These are phyloP conservation scores for Pseudogymnoascus sp. DNA, from an alignment of 2,329 filamentous ascomycete species.

Conservation along the genomic window DNA sequence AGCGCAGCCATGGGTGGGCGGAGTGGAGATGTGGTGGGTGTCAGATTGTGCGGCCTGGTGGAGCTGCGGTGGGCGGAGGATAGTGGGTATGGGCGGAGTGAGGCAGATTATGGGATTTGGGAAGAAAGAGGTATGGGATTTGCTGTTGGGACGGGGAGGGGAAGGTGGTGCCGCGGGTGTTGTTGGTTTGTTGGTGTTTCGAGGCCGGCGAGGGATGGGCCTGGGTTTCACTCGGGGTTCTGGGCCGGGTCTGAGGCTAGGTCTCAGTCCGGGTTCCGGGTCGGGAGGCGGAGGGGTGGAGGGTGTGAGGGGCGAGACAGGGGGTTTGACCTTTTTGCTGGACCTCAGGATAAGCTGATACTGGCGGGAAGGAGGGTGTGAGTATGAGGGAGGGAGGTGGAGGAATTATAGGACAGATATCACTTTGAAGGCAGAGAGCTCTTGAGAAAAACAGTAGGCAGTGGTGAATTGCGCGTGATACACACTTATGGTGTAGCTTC, in stretches of 20 bases:
- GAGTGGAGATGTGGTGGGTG: not conserved
- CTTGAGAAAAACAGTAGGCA: not conserved
- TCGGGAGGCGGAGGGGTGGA: not conserved
- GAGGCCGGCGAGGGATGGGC: not conserved
- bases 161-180: not conserved
- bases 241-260: not conserved
- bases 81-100: not conserved
- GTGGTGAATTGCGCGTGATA: not conserved
- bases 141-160: not conserved
- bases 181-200: constrained; percentile 3
- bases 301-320: not conserved
- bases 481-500: not conserved
- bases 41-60: not conserved
- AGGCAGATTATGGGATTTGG: constrained; percentile 1
- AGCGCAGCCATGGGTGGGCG: not conserved
- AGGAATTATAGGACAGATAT: not conserved
- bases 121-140: not conserved
- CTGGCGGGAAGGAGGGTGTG: not conserved
- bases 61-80: not conserved
- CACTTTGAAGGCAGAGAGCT: not conserved
- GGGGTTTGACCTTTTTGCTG: not conserved
- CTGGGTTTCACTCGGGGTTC: not conserved
- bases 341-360: not conserved
- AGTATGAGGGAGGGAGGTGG: not conserved
- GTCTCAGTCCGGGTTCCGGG: not conserved